Evolutionary conservation across 108 stramenopile species (phyloP), one percentile per base, ranked within the genome.

Genomic region (Nitzschia inconspicua): DNA sequence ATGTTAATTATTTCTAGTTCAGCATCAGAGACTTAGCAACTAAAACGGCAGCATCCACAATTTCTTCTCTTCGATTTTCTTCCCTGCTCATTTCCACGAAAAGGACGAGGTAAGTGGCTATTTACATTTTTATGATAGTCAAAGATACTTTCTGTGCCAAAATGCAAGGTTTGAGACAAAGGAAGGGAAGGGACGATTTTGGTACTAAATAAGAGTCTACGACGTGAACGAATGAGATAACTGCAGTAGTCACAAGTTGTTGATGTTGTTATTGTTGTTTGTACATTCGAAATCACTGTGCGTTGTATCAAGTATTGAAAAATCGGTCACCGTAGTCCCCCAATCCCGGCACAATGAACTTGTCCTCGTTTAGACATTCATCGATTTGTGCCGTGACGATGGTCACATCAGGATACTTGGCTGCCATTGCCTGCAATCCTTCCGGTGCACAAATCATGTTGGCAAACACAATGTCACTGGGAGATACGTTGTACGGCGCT

Each of bases 291-390:
- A n/a, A n/a, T n/a, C n/a, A n/a, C n/a, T n/a, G n/a, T n/a, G n/a
- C n/a, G n/a, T n/a, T n/a, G n/a, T 30, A 51, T 40, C 41, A 66
- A 11, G 96, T 91, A 47, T 94, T 92, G 73, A 84, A 96, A 61
- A 83, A 98, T 44, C 98, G 76, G 63, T 99, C 98, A 0, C 98
- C 98, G 70, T 88, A 99, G 77, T 97, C 97, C 3, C 99, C 99
- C 11, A 99, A 62, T 2, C 99, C 99, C 2, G 99, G 99, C 35
- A 99, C 79, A 58, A 98, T 98, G 68, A 68, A 99, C 55, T 95
- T 96, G 3, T 94, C 75, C 25, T 89, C 96, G 67, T 99, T 95
- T 56, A 98, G 70, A 5, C 82, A 66, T 18, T 83, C 84, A 70
- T 99, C 99, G 4, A 99, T 76, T 23, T 78, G 77, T 13, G 85